Conservation (phyloP, 2,329 filamentous ascomycete species). For the Colletotrichum sp. region DNA sequence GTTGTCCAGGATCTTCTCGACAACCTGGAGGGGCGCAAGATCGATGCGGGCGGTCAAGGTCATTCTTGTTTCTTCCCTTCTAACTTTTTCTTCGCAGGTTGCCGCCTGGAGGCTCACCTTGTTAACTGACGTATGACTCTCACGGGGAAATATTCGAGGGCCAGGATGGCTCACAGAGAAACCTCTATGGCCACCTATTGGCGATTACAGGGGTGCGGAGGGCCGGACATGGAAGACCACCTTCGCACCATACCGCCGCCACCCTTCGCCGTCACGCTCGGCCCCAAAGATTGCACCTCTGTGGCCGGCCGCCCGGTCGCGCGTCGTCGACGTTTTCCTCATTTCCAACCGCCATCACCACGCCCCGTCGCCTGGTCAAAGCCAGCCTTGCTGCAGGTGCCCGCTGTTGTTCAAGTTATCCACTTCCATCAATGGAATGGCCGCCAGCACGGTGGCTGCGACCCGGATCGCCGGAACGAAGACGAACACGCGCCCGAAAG, state of each 20-base stretch:
- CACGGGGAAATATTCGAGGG: no score
- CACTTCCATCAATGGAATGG: no score
- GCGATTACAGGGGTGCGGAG: no score
- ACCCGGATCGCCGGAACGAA: neutral
- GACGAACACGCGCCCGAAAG: neutral
- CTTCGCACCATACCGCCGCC: neutral
- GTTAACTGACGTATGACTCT: no score
- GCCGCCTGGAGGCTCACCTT: no score
- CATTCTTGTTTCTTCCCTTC: no score
- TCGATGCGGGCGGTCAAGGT: neutral
- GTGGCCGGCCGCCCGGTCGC: neutral
- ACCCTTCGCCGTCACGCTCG: neutral
- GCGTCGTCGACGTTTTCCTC: neutral
- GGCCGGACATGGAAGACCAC: neutral
- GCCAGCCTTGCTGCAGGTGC: neutral
- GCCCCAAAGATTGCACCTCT: neutral
- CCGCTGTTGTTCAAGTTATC: neutral
- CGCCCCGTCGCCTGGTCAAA: neutral
- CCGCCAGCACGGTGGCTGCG: no score
- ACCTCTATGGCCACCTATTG: no score
- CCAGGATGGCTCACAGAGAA: no score
- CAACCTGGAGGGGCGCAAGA: neutral
- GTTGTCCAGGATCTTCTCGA: no score
- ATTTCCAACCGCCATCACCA: neutral
- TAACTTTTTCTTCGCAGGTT: no score